Conservation (phyloP, 2,329 filamentous ascomycete species). For the Cladosporium sp. region DNA sequence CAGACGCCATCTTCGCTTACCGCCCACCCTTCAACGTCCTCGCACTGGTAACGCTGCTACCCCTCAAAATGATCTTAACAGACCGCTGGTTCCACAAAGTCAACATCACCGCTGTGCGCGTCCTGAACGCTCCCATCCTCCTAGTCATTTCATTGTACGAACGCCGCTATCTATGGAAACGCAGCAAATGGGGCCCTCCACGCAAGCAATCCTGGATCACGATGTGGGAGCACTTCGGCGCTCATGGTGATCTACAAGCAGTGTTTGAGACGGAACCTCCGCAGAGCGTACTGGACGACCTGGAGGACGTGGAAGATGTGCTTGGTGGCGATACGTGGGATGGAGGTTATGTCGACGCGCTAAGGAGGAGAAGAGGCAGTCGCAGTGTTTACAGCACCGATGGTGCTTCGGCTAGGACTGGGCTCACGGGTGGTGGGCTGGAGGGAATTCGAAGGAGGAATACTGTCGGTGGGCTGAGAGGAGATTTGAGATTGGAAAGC, state of each 20-base stretch:
- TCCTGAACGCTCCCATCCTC: conserved; percentile 71
- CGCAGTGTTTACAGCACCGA: conserved; percentile 17
- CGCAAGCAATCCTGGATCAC: conserved; percentile 39
- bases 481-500: conserved; percentile 7
- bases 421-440: background rate
- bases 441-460: conserved; percentile 4
- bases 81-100: conserved; percentile 88
- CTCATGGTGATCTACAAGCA: conserved; percentile 66
- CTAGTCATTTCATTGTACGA: conserved; percentile 68
- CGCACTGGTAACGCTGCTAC: conserved; percentile 68
- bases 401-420: background rate
- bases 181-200: conserved; percentile 32
- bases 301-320: conserved; percentile 47
- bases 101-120: conserved; percentile 70
- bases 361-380: conserved; percentile 27
- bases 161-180: conserved; percentile 62
- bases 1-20: conserved; percentile 77
- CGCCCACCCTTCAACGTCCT: conserved; percentile 80
- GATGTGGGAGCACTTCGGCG: conserved; percentile 67
- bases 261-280: conserved; percentile 71
- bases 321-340: conserved; percentile 40
- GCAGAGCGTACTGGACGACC: conserved; percentile 45
- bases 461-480: background rate
- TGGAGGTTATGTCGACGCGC: conserved; percentile 23
- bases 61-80: conserved; percentile 72